phyloP scores from a whole-genome alignment of 352 stramenopile species.

The Pythium graminicola region DNA sequence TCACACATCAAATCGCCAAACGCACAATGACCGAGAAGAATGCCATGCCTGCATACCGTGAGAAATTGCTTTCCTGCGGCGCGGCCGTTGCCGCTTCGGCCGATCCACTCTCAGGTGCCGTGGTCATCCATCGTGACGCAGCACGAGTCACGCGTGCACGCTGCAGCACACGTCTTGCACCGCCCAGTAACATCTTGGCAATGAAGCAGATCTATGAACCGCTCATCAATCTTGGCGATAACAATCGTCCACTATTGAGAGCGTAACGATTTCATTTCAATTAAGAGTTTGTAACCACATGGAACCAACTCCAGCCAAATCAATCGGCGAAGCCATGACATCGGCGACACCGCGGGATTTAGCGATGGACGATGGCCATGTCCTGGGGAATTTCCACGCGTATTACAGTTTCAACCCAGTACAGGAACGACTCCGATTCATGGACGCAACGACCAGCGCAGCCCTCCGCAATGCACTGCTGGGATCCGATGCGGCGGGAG shows the following conservation, averaged over 20 bases:
- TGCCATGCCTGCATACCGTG: conserved; percentile 74
- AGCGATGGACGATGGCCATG: conserved; percentile 42
- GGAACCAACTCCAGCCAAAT: neutral
- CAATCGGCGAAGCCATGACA: neutral
- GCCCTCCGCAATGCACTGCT: conserved; percentile 45
- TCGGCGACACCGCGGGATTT: conserved; percentile 16
- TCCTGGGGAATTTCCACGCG: conserved; percentile 79
- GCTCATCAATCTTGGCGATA: too few relatives aligned
- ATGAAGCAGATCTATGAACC: neutral
- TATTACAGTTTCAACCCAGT: conserved; percentile 85
- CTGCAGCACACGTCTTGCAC: conserved; percentile 9
- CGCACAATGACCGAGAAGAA: conserved; percentile 76
- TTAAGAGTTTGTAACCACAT: neutral
- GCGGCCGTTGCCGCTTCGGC: neutral
- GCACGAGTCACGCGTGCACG: conserved; percentile 2
- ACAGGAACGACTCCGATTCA: conserved; percentile 67
- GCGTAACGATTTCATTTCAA: neutral
- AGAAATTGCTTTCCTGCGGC: conserved; percentile 55
- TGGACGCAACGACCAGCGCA: conserved; percentile 34
- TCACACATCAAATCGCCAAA: neutral
- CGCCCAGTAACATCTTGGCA: conserved; percentile 11
- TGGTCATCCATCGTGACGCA: conserved; percentile 30
- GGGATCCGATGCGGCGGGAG: conserved; percentile 6
- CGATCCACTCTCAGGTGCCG: conserved; percentile 9
- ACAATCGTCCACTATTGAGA: too few relatives aligned